Conservation (phyloP, 306 rosid genomes). For the Dicorynia guianensis region DNA sequence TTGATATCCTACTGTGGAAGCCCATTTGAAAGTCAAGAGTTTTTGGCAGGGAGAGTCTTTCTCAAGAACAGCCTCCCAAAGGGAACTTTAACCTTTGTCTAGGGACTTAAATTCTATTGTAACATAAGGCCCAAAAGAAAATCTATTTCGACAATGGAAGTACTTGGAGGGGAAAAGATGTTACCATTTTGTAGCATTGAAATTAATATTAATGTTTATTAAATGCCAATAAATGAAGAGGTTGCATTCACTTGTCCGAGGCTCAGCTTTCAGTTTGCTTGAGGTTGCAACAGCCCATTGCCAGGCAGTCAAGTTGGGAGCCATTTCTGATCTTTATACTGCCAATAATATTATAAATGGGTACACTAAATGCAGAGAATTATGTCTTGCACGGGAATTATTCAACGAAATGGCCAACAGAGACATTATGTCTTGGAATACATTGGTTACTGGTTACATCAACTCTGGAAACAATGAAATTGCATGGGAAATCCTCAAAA, state of each 20-base stretch:
- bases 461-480: slow-evolving; percentile 47
- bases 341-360: slow-evolving; percentile 66
- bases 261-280: slow-evolving; percentile 45
- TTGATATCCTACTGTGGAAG: not conserved
- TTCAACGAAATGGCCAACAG: slow-evolving; percentile 70
- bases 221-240: slow-evolving; percentile 58
- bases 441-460: slow-evolving; percentile 62
- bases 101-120: not conserved
- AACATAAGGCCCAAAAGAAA: not conserved
- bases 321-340: slow-evolving; percentile 52
- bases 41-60: not conserved
- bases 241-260: slow-evolving; percentile 45
- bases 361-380: slow-evolving; percentile 47
- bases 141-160: not conserved
- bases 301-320: slow-evolving; percentile 63
- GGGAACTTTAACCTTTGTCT: not conserved
- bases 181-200: not conserved
- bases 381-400: slow-evolving; percentile 53
- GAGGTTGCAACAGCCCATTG: slow-evolving; percentile 58
- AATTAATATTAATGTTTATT: not conserved
- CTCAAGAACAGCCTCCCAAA: not conserved
- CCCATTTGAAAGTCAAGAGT: not conserved
- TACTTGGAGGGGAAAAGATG: not conserved
- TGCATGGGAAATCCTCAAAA: slow-evolving; percentile 52
- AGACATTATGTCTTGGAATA: slow-evolving; percentile 85